Evolutionary conservation across 345 rosid genomes (phyloP), one percentile per base, ranked within the genome.

Genomic region (Brassica rapa): DNA sequence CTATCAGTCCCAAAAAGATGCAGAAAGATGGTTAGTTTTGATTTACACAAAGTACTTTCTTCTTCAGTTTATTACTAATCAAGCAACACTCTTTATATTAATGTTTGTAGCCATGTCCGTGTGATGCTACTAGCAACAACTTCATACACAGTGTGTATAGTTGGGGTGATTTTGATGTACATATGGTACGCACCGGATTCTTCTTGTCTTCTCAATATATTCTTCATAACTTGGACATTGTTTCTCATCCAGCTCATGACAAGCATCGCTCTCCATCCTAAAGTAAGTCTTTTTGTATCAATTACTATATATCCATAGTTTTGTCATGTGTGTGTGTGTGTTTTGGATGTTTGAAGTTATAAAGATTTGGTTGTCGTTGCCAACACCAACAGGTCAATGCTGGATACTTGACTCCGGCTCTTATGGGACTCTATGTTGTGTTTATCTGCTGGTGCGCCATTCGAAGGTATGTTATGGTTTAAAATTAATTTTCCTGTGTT

Each of bases 371-470:
- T 33, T 69, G 27, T 62, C 16, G 4, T 32, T 41, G 24, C 56
- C 35, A 25, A 77, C 30, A 66, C 14, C 2, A 85, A 82, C 85
- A 94, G 98, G 84, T 94, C 19, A 89, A 90, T 68, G 87, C 86
- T 4, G 93, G 97, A 39, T 85, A 87, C 88, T 84, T 94, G 83
- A 80, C 94, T 84, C 95, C 97, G 0, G 97, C 95, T 73, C 92
- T 94, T 72, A 94, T 94, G 98, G 98, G 98, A 53, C 97, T 94
- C 16, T 94, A 94, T 74, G 85, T 91, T 51, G 89, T 92, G 30
- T 94, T 89, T 80, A 86, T 94, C 23, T 94, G 98, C 82, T 94
- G 98, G 98, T 90, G 98, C 65, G 98, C 97, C 68, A 91, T 92
- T 53, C 82, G 98, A 76, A 94, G 98, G 98, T 83, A 84, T 35